Evolutionary conservation across 139 green algal species (phyloP), one percentile per base, ranked within the genome.

Genomic region (Picochlorum sp.): DNA sequence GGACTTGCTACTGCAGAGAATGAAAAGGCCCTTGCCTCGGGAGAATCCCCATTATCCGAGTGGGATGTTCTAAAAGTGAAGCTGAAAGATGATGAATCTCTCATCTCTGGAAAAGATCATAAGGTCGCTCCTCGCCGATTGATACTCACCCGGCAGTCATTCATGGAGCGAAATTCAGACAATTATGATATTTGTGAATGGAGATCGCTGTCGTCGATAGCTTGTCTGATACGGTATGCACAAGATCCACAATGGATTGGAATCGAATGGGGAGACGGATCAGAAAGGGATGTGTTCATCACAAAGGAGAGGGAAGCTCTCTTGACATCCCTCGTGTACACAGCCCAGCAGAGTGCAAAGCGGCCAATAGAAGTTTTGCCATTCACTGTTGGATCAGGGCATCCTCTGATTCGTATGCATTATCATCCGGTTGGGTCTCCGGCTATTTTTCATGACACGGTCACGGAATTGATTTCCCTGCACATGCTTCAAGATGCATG

Each of bases 191-290:
- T 82, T 63, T 52, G 58, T 1, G 70, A 78, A 49, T 61, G 75
- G 49, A 70, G 76, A 6, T 72, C 72, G 44, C 54, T 85, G 62
- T 50, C 60, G 1, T 49, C 66, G 7, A 16, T 84, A 8, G 70
- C 70, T 26, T 65, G 70, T 3, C 45, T 85, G 45, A 68, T 81
- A 3, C 63, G 70, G 30, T 88, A 81, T 45, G 21, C 65, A 2
- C 73, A 85, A 13, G 81, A 94, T 57, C 79, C 87, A 0, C 80
- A 86, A 55, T 83, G 86, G 70, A 54, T 92, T 55, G 83, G 71
- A 0, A 50, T 95, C 4, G 85, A 95, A 72, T 95, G 85, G 85
- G 37, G 54, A 0, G 81, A 88, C 51, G 83, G 85, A 16, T 70
- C 63, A 0, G 75, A 74, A 0, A 64, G 77, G 10, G 69, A 69